Percentiles rank a stretch among this genome's conserved stretches.
Conservation (phyloP, 306 rosid species). For the Rosa rugosa region DNA sequence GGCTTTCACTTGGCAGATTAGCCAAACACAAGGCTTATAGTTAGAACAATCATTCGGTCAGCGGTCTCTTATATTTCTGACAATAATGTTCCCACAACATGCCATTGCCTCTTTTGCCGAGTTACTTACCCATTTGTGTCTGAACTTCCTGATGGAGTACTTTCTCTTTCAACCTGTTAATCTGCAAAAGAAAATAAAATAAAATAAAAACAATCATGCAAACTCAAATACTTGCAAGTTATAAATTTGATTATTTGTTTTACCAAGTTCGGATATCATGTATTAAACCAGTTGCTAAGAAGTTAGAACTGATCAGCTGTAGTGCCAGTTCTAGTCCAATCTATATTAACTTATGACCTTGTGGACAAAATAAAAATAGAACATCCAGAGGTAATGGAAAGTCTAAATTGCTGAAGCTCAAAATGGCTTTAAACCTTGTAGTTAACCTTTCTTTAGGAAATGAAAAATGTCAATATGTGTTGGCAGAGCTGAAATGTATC, state of each 20-base stretch:
- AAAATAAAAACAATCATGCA: not conserved
- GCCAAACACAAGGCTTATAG: not conserved
- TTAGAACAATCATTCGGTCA: not conserved
- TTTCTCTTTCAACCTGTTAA: not conserved
- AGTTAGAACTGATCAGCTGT: not conserved
- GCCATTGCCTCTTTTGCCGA: not conserved
- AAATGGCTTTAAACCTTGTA: slow-evolving; percentile 1
- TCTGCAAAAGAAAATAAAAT: not conserved
- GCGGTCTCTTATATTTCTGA: not conserved
- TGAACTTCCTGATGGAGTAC: not conserved
- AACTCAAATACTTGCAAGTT: not conserved
- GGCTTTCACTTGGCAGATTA: not conserved
- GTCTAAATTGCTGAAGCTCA: not conserved
- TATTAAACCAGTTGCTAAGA: not conserved
- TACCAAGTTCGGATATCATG: not conserved
- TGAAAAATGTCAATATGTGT: not conserved
- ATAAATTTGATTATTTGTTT: not conserved
- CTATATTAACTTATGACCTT: not conserved
- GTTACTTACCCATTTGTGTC: not conserved
- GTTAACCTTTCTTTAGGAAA: not conserved
- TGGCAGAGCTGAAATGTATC: not conserved
- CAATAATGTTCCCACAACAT: not conserved
- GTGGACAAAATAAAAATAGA: not conserved
- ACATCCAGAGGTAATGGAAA: not conserved
- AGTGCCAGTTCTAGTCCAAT: not conserved